phyloP scores from a whole-genome alignment of 345 rosid genomes.

The Jatropha curcas region DNA sequence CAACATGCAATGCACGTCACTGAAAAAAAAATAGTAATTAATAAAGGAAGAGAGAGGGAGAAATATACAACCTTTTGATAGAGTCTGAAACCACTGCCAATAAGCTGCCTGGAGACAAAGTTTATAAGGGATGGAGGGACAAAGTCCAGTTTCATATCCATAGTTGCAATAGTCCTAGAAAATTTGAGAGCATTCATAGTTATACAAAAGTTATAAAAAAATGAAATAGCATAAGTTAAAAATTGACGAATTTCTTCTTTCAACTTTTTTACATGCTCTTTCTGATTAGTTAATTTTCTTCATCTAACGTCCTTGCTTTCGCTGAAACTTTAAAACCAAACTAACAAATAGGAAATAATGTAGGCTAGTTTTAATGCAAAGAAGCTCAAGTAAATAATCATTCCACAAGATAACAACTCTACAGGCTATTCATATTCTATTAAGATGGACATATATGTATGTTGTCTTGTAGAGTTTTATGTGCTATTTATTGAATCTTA shows the following conservation, averaged over 20 bases:
- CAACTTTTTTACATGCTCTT: not conserved
- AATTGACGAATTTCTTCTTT: not conserved
- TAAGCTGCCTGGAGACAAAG: conserved; percentile 84
- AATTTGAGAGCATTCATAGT: conserved; percentile 18
- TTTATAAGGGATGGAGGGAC: conserved; percentile 88
- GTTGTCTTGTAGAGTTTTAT: too few relatives aligned
- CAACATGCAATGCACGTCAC: too few relatives aligned
- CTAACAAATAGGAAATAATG: not conserved
- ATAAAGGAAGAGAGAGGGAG: not conserved
- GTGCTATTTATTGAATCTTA: too few relatives aligned
- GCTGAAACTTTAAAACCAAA: too few relatives aligned
- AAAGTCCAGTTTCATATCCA: conserved; percentile 91
- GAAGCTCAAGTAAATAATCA: not conserved
- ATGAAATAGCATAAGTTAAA: not conserved
- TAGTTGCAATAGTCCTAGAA: conserved; percentile 70
- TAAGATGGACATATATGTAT: not conserved
- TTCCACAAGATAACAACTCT: not conserved
- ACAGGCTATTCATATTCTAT: not conserved
- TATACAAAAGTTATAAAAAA: not conserved
- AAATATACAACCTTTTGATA: conserved; percentile 73
- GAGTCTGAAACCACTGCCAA: conserved; percentile 85
- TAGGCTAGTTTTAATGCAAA: not conserved
- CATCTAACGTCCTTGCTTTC: too few relatives aligned
- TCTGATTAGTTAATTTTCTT: not conserved
- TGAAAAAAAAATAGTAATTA: too few relatives aligned